Conservation (phyloP, 2,329 filamentous ascomycete species). For the Epichloe glyceriae region DNA sequence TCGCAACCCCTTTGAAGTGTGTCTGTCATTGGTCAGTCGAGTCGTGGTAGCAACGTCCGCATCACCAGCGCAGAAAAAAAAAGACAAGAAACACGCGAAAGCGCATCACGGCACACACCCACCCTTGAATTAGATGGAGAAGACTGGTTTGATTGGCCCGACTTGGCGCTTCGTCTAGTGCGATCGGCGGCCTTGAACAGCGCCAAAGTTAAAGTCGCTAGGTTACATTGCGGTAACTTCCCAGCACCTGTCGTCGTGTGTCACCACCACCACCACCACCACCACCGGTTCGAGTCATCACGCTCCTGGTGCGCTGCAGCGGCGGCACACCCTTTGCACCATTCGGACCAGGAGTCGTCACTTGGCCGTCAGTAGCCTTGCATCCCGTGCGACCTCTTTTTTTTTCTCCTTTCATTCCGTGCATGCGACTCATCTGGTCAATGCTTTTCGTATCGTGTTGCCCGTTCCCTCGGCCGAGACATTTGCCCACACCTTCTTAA, state of each 20-base stretch:
- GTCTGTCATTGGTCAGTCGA: not conserved
- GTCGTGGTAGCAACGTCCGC: not conserved
- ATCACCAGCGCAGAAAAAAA: not conserved
- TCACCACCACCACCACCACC: constrained; percentile 6
- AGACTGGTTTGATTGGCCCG: not conserved
- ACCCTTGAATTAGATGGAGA: not conserved
- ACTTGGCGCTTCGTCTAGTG: not conserved
- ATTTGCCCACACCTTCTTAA: not conserved
- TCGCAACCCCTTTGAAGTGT: not conserved
- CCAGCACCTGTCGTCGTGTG: constrained; percentile 3
- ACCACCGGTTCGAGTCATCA: constrained; percentile 1
- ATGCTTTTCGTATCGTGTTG: not conserved
- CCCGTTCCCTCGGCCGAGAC: not conserved
- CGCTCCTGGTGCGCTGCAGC: not conserved
- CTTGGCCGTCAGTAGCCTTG: constrained; percentile 1
- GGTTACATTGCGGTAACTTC: constrained; percentile 8
- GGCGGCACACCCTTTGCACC: not conserved
- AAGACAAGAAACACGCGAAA: not conserved
- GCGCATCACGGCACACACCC: not conserved
- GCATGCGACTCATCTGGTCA: not conserved
- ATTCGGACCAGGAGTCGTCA: not conserved
- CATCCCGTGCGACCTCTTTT: constrained; percentile 1
- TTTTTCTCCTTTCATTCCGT: not conserved
- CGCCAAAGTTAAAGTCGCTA: constrained; percentile 4
- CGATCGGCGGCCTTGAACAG: not conserved